Evolutionary conservation across 2,329 filamentous ascomycete genomes (phyloP).

Genomic region (Dothideomycetes sp.): DNA sequence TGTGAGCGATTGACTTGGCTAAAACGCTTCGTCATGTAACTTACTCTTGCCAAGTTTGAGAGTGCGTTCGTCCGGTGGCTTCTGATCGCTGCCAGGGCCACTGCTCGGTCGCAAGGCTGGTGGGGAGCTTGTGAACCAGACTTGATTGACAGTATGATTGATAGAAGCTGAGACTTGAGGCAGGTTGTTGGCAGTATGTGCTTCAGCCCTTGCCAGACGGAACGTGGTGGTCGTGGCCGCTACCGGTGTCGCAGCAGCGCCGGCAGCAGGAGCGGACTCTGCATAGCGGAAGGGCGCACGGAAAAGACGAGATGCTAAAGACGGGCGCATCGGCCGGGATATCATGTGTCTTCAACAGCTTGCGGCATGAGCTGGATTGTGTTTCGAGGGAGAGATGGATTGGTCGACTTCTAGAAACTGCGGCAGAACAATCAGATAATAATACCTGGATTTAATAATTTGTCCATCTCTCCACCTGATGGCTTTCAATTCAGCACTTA

Average conservation of each 20-base stretch:
- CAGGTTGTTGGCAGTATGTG: neutral
- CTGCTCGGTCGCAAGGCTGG: neutral
- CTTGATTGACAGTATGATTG: neutral
- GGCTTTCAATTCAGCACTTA: too few relatives aligned
- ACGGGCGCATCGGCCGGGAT: conserved; percentile 14
- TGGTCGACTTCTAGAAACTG: too few relatives aligned
- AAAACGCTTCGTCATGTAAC: conserved; percentile 20
- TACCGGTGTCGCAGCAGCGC: neutral
- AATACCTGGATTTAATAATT: too few relatives aligned
- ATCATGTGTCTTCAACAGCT: conserved; percentile 22
- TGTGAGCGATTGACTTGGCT: neutral
- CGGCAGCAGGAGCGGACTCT: conserved; percentile 2
- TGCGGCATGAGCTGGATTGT: too few relatives aligned
- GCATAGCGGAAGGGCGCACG: conserved; percentile 5
- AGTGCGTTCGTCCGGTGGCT: conserved; percentile 49
- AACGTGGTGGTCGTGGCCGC: neutral
- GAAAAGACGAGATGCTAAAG: conserved; percentile 10
- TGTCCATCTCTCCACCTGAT: too few relatives aligned
- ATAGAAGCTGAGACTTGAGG: neutral
- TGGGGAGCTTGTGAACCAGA: conserved; percentile 10
- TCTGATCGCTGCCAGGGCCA: conserved; percentile 21
- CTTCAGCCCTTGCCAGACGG: neutral
- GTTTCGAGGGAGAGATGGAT: too few relatives aligned
- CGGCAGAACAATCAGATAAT: too few relatives aligned
- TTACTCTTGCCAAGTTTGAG: conserved; percentile 54